Base-by-base conservation (phyloP, 306 rosid genomes). In the Notholithocarpus densiflorus region DNA sequence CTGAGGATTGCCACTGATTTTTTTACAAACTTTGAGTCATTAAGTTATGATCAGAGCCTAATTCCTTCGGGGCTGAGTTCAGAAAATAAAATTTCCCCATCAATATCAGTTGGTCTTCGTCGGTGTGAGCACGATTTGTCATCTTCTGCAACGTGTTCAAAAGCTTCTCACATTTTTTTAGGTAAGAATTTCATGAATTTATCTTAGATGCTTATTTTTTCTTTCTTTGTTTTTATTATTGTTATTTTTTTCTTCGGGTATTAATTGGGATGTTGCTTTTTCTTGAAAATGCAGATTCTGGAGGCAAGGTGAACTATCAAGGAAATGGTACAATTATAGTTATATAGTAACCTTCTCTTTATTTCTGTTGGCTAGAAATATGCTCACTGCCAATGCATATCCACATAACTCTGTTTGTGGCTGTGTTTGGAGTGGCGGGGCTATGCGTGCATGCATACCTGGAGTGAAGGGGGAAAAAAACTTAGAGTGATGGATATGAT, bases 41-140 rank as follows among this genome's bases (percentile, higher is more conserved):
- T 91, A 59, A 84, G 84, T 73, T 96, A 89, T 85, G 88, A 93
- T 85, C 87, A 87, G 83, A 85, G 83, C 80, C 90, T 96, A 71
- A 92, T 91, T 81, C 98, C 98, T 86, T 87, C 91, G 43, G 72
- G 84, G 59, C 86, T 88, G 62, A 82, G 88, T 84, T 78, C 90
- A 82, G 87, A 83, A 31, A 81, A 76, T 43, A 74, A 74, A 75
- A 48, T 9, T 68, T 79, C 83, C 21, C 76, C 77, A 32, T 74
- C 80, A 51, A n/a, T 82, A 26, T 84, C 86, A 68, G 83, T 84
- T 75, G 87, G 71, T 81, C 82, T 77, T 79, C 82, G 93, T 68
- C 84, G 15, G 70, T 74, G 79, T 75, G 87, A 81, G 71, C 27
- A 64, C 80, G 90, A 80, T 82, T 77, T 84, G 21, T 89, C 87